Base-by-base conservation (phyloP, 163 green algal genomes). In the Scenedesmus sp. region DNA sequence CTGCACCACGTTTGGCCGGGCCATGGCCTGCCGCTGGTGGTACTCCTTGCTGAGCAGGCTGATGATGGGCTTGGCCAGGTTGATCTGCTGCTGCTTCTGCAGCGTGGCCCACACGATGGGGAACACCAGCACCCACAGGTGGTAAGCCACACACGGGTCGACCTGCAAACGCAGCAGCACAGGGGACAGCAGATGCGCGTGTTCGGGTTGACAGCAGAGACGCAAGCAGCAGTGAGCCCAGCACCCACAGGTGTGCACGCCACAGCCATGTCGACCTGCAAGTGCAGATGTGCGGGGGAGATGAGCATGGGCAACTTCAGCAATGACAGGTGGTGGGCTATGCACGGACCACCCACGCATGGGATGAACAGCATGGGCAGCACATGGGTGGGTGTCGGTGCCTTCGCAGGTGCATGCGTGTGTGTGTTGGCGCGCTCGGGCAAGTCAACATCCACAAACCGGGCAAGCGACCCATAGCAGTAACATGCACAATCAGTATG, bases 101-200 rank as follows among this genome's bases (percentile, higher is more conserved):
- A 99, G 93, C 18, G 96, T 98, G 61, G 96, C 97, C 98, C 98
- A 99, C 49, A 99, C 97, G 89, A 99, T 99, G 91, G 98, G 98
- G 94, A 99, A 99, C 33, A 99, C 94, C 81, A 99, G 94, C 65
- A 99, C 97, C 98, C 98, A 99, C 49, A 99, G 90, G 93, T 99
- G 97, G 89, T 98, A 97, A 3, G 97, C 97, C 73, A 99, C 92
- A 15, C 93, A 37, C 10, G 95, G 65, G 83, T 99, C 61, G 2
- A 76, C 61, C 61, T 76, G 61, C 61, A n/a, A 83, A 59, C 30
- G 78, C 78, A 46, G 70, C 70, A 43, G 12, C 70, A 81, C n/a
- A 43, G 33, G 10, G 1, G 26, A 15, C 61, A 81, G 70, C 70
- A 81, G 22, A 9, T 15, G 59, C 59, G 2, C 5, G 22, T 1